Evolutionary conservation across 2,329 filamentous ascomycete genomes (phyloP).

Genomic region (Colletotrichum destructivum): DNA sequence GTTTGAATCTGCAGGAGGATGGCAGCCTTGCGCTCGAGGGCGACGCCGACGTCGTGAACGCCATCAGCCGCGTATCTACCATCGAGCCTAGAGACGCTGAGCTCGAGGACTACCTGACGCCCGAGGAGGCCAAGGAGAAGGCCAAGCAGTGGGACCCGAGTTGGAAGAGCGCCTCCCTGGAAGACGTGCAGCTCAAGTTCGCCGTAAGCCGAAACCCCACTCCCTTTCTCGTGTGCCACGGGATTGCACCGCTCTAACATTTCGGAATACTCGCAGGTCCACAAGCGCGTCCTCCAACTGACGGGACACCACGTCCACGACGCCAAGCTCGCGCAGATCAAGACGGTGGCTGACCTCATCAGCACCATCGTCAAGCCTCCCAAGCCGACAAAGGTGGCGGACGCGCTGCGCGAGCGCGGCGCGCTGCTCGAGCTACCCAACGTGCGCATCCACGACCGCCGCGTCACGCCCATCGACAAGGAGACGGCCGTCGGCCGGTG

Average conservation of each 20-base stretch:
- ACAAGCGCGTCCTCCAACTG: slow-evolving; percentile 85
- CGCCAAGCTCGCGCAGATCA: slow-evolving; percentile 71
- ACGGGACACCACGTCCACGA: slow-evolving; percentile 85
- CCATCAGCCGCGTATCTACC: slow-evolving; percentile 42
- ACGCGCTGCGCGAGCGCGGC: slow-evolving; percentile 66
- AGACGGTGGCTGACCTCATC: slow-evolving; percentile 69
- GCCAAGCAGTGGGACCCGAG: slow-evolving; percentile 64
- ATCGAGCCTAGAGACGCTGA: slow-evolving; percentile 43
- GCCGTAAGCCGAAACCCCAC: slow-evolving; percentile 69
- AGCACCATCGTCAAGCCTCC: slow-evolving; percentile 67
- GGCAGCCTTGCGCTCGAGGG: slow-evolving; percentile 59
- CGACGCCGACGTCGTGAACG: slow-evolving; percentile 47
- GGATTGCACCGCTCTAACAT: not conserved
- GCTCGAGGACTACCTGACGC: slow-evolving; percentile 48
- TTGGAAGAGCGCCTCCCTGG: slow-evolving; percentile 73
- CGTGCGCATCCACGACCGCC: slow-evolving; percentile 75
- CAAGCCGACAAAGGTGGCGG: slow-evolving; percentile 74
- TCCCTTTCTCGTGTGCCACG: not conserved
- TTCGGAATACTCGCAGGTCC: slow-evolving; percentile 67
- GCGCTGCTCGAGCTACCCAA: slow-evolving; percentile 74
- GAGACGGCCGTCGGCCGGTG: slow-evolving; percentile 81
- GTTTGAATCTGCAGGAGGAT: slow-evolving; percentile 56
- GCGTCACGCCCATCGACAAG: slow-evolving; percentile 79
- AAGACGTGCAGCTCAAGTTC: slow-evolving; percentile 77
- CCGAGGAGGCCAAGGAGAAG: slow-evolving; percentile 59